Evolutionary conservation across 345 rosid species (phyloP).

Genomic region (Xanthoceras sorbifolium): DNA sequence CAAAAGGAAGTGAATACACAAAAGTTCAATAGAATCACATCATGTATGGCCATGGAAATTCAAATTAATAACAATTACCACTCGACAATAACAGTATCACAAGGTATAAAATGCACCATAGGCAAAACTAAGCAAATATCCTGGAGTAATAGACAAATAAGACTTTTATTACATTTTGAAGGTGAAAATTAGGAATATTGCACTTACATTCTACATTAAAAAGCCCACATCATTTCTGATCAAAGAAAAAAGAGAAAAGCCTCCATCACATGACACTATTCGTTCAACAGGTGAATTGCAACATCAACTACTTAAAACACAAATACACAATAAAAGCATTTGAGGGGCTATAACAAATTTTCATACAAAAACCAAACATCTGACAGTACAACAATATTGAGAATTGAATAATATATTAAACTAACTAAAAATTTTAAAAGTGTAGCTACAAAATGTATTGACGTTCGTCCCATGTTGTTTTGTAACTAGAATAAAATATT

Average conservation of each 20-base stretch:
- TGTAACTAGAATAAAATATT: not conserved
- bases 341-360: not conserved
- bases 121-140: not conserved
- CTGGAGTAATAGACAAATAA: not conserved
- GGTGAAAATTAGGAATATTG: not conserved
- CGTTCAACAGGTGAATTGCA: not conserved
- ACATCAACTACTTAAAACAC: not conserved
- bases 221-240: not conserved
- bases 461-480: constrained; percentile 3
- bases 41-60: not conserved
- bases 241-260: not conserved
- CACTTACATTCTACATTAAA: not conserved
- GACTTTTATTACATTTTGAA: not conserved
- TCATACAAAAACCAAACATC: not conserved
- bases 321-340: constrained; percentile 1
- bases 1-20: not conserved
- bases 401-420: not conserved
- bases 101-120: not conserved
- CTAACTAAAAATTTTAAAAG: not conserved
- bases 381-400: not conserved
- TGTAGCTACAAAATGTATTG: not conserved
- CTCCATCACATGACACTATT: not conserved
- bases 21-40: constrained; percentile 6
- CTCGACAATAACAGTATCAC: not conserved
- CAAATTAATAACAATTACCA: not conserved